phyloP scores from a whole-genome alignment of 441 rosid species.

The Pelargonium hybrid region DNA sequence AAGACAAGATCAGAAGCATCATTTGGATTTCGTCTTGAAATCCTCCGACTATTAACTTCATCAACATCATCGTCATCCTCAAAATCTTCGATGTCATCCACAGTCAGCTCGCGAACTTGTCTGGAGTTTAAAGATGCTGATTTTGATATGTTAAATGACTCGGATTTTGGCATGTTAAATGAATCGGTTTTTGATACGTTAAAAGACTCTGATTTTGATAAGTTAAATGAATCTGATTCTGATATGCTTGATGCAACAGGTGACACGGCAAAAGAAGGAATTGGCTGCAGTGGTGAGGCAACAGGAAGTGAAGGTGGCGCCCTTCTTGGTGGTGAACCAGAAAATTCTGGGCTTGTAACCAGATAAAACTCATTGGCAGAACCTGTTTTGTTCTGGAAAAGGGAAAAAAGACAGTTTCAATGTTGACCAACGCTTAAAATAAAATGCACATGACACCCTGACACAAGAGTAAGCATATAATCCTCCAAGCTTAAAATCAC shows the following conservation, averaged over 20 bases:
- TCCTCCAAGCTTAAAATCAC: not conserved
- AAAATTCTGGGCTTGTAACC: slow-evolving; percentile 66
- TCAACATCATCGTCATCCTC: slow-evolving; percentile 66
- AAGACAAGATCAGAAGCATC: slow-evolving; percentile 66
- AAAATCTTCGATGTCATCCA: slow-evolving; percentile 96
- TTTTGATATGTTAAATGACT: slow-evolving; percentile 22
- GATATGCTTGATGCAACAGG: slow-evolving; percentile 40
- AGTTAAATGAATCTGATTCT: slow-evolving; percentile 3
- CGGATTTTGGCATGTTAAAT: not conserved
- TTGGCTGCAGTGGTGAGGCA: slow-evolving; percentile 28
- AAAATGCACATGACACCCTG: not conserved
- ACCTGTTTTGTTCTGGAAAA: slow-evolving; percentile 53
- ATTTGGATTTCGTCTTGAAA: slow-evolving; percentile 57
- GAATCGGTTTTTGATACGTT: not conserved
- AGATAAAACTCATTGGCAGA: slow-evolving; percentile 76
- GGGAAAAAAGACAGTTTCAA: slow-evolving; percentile 15
- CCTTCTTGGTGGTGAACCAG: slow-evolving; percentile 92
- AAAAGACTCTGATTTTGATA: not conserved
- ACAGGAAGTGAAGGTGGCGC: slow-evolving; percentile 63
- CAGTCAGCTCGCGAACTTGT: slow-evolving; percentile 67
- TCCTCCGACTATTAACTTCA: slow-evolving; percentile 50
- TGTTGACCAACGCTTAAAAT: slow-evolving; percentile 2
- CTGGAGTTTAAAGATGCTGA: slow-evolving; percentile 68
- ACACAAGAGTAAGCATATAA: not conserved
- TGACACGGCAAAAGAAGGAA: slow-evolving; percentile 49